phyloP scores from a whole-genome alignment of 106 monocot genomes.

The Dactylorhiza incarnata region DNA sequence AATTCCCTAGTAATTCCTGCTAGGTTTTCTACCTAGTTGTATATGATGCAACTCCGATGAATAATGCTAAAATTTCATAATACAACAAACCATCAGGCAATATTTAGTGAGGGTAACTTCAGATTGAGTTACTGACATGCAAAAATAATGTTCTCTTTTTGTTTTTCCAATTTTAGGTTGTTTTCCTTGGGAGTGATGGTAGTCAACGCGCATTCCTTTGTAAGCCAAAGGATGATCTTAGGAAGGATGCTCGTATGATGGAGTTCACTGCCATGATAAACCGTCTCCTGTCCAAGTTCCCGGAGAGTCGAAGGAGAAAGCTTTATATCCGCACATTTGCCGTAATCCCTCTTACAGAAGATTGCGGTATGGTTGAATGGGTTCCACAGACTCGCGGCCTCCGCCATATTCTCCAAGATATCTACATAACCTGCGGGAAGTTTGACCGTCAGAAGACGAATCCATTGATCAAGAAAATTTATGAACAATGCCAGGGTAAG shows the following conservation, averaged over 20 bases:
- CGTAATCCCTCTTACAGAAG: conserved; percentile 91
- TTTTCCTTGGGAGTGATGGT: conserved; percentile 94
- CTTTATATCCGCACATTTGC: conserved; percentile 95
- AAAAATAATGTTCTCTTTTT: neutral
- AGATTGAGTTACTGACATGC: neutral
- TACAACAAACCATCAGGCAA: neutral
- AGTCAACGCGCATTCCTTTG: conserved; percentile 79
- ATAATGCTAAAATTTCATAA: neutral
- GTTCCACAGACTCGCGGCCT: conserved; percentile 92
- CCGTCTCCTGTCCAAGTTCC: conserved; percentile 82
- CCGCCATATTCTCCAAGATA: conserved; percentile 94
- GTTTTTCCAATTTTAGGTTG: conserved; percentile 45
- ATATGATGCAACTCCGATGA: neutral
- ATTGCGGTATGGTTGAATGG: conserved; percentile 99
- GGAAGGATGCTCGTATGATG: conserved; percentile 99
- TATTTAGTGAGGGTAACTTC: neutral
- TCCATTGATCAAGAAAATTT: conserved; percentile 74
- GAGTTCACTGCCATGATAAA: conserved; percentile 97
- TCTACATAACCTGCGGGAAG: conserved; percentile 79
- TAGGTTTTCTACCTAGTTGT: neutral
- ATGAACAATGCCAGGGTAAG: conserved; percentile 80
- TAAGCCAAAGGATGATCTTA: conserved; percentile 94
- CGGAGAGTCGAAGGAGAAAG: conserved; percentile 95
- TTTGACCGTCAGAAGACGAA: conserved; percentile 88
- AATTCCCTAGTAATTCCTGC: neutral